Evolutionary conservation across 805 yeast species (phyloP).

Genomic region (Kodamaea lidongshanica): DNA sequence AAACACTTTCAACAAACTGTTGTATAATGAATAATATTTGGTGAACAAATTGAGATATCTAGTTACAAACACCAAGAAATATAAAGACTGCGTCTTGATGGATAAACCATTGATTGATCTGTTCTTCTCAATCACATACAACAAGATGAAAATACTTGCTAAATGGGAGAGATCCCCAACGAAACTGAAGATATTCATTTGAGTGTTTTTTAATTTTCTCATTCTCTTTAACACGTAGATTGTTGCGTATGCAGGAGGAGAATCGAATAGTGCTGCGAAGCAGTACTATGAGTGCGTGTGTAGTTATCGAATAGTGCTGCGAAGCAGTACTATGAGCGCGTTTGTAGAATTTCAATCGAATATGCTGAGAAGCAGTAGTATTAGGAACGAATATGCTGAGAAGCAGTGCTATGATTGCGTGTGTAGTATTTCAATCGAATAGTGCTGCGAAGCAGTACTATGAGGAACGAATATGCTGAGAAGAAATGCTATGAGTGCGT

Average conservation of each 20-base stretch:
- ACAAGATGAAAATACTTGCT: conserved; percentile 67
- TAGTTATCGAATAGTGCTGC: too few relatives aligned
- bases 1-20: conserved; percentile 72
- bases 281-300: too few relatives aligned
- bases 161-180: conserved; percentile 78
- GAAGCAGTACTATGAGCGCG: too few relatives aligned
- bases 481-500: too few relatives aligned
- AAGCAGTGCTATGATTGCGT: too few relatives aligned
- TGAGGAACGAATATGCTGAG: too few relatives aligned
- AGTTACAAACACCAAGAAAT: conserved; percentile 63
- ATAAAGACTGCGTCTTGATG: conserved; percentile 78
- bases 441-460: too few relatives aligned
- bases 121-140: conserved; percentile 60
- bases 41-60: conserved; percentile 64
- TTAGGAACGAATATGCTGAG: too few relatives aligned
- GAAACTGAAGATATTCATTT: conserved; percentile 38
- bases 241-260: conserved; percentile 2
- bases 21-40: conserved; percentile 63
- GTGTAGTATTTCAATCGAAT: too few relatives aligned
- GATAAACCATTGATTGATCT: conserved; percentile 79
- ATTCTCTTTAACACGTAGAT: conserved; percentile 8
- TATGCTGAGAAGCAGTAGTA: too few relatives aligned
- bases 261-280: neutral
- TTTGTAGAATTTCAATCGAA: too few relatives aligned
- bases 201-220: conserved; percentile 6